Conservation (phyloP, 306 rosid species). For the Amphicarpaea edgeworthii region DNA sequence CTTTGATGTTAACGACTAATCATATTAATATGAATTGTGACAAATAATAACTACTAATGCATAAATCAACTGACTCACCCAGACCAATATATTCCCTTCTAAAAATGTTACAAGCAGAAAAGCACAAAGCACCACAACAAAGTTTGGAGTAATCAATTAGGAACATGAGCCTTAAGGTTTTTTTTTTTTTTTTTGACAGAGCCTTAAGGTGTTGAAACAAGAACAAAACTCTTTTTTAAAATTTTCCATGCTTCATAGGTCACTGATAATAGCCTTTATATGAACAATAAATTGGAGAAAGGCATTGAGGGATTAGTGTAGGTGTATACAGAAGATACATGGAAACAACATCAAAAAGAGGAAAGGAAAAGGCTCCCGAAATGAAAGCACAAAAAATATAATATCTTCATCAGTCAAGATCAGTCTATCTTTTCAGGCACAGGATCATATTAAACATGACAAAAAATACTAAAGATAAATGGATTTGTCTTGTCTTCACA, state of each 20-base stretch:
- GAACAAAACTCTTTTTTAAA: neutral
- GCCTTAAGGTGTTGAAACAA: neutral
- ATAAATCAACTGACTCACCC: constrained; percentile 2
- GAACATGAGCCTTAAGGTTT: neutral
- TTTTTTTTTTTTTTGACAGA: no score
- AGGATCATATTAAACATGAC: neutral
- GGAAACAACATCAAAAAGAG: neutral
- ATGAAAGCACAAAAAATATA: neutral
- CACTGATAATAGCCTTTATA: neutral
- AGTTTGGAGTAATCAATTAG: neutral
- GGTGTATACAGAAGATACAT: neutral
- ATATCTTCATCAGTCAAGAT: constrained; percentile 1
- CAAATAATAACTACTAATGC: neutral
- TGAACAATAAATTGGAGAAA: neutral
- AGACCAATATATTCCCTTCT: neutral
- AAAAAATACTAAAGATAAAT: constrained; percentile 4
- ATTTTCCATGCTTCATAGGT: neutral
- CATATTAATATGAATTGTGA: neutral
- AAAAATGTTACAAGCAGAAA: neutral
- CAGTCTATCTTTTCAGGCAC: neutral
- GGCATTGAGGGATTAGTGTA: neutral
- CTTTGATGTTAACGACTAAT: neutral
- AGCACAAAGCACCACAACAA: neutral
- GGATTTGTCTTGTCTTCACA: neutral
- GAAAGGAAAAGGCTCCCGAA: neutral